Base-by-base conservation (phyloP, 495 filamentous ascomycete species). In the Xylaria telfairii region DNA sequence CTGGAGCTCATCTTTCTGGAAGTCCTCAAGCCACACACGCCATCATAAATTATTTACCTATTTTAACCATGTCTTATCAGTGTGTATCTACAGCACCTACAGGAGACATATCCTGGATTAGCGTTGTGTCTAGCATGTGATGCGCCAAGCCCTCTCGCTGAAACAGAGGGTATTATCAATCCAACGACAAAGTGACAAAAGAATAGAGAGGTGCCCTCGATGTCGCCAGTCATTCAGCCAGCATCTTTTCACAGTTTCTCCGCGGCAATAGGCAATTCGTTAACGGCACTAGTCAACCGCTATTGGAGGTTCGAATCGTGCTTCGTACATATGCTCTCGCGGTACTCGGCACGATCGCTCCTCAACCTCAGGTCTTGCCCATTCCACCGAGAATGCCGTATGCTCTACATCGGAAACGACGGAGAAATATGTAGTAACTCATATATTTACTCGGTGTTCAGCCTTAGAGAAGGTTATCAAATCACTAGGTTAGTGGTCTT, bases 141-240 rank as follows among this genome's bases (percentile, higher is more conserved):
- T 62, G 44, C 56, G 67, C 67, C 67, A 69, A 69, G 67, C 66
- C 42, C 54, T 51, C n/a, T 42, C 21, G 30, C 47, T 66, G 28
- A 66, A 66, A 66, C 47, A 51, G 34, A 63, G 30, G 26, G 26
- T 26, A 30, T 54, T 30, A 62, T 42, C 59, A 60, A 34, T 41
- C n/a, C 17, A 41, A 62, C n/a, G 37, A 26, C 59, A 1, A 60
- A 28, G 19, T n/a, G 19, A 21, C 15, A 5, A 32, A 17, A 4
- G 19, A 57, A 8, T 57, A 57, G 28, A 9, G 53, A 34, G 28
- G 28, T 24, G 53, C 21, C 34, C 5, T 60, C n/a, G 19, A 60
- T 39, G 30, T 41, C 34, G 17, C 19, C 9, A 60, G 13, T 21
- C 47, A 41, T 39, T 6, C 21, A 62, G 56, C 19, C 3, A 21